Base-by-base conservation (phyloP, 768 basidiomycete genomes). In the Neoboletus brunneissimus region DNA sequence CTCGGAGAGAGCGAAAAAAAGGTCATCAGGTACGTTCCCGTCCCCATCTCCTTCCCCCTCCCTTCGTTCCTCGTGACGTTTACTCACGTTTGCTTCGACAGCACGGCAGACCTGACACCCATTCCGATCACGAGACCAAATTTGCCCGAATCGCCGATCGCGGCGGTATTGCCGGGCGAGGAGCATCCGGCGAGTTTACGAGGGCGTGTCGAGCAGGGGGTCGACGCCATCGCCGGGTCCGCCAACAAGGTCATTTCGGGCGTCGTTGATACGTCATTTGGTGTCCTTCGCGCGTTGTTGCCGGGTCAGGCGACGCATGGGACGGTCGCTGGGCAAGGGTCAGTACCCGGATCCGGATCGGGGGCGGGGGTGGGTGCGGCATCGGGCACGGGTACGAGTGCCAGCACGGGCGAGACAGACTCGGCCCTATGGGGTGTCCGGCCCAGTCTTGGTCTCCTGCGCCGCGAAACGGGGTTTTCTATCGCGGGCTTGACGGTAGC, bases 251-350 rank as follows among this genome's bases (percentile, higher is more conserved):
- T 88, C 46, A 73, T 92, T 50, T 86, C 81, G 6, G 94, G 91
- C 23, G 93, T 97, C 51, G 88, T 96, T 47, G 94, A 96, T 67
- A 84, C 91, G 0, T 91, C 90, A 3, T 94, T 95, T 72, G 89
- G 91, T 18, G 89, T 94, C 59, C 77, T 97, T 16, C 82, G 91
- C 18, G 86, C 91, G 5, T 76, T 94, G 42, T 78, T 95, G 51
- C 92, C 82, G 0, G 76, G 76, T 12, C 67, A 71, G 25, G 62
- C 59, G 44, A 48, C 8, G 2, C 22, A 51, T 27, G 58, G 60
- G 7, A 60, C 59, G 4, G 55, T 64, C 31, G 41, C 18, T 60
- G 69, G 2, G 59, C 70, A 48, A 55, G 63, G 18, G 10, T 44
- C 45, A 13, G 15, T 31, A n/a, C 12, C 52, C 7, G 35, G 15